Conservation (phyloP, 768 basidiomycete species). For the Leccinum variicolor region DNA sequence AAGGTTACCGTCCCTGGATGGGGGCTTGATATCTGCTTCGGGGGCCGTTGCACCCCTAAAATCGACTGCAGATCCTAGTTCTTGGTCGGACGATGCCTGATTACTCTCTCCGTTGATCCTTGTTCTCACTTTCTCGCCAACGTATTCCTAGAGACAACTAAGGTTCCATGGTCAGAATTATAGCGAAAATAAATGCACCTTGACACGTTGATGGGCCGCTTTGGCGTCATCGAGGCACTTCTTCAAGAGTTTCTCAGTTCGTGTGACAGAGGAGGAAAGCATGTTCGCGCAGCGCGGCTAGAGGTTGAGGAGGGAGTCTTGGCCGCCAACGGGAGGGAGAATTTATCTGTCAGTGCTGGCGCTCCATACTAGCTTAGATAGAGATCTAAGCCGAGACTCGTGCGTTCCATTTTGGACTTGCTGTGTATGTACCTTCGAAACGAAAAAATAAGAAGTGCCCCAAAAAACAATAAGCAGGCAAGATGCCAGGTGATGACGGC, state of each 20-base stretch:
- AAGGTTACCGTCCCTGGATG: background rate
- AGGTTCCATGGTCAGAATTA: background rate
- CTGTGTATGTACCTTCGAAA: conserved; percentile 11
- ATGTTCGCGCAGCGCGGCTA: background rate
- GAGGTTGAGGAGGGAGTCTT: background rate
- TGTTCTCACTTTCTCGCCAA: background rate
- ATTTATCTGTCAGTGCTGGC: conserved; percentile 13
- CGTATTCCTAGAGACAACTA: conserved; percentile 3
- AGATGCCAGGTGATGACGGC: background rate
- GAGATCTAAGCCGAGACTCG: background rate
- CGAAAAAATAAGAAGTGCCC: conserved; percentile 9
- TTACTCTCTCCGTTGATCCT: background rate
- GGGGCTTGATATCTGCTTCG: background rate
- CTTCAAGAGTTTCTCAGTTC: background rate
- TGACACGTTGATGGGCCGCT: conserved; percentile 4
- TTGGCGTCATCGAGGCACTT: conserved; percentile 3
- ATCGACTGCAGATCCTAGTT: background rate
- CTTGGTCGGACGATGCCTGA: background rate
- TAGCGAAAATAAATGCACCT: background rate
- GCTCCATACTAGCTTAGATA: background rate
- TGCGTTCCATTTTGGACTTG: background rate
- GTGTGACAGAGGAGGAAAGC: background rate
- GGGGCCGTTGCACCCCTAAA: background rate
- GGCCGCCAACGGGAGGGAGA: background rate
- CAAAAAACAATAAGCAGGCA: conserved; percentile 13